A percentile compares a stretch with the other conserved stretches of the same genome.
phyloP scores from a whole-genome alignment of 2,329 filamentous ascomycete species.

The Colletotrichum somersetense region DNA sequence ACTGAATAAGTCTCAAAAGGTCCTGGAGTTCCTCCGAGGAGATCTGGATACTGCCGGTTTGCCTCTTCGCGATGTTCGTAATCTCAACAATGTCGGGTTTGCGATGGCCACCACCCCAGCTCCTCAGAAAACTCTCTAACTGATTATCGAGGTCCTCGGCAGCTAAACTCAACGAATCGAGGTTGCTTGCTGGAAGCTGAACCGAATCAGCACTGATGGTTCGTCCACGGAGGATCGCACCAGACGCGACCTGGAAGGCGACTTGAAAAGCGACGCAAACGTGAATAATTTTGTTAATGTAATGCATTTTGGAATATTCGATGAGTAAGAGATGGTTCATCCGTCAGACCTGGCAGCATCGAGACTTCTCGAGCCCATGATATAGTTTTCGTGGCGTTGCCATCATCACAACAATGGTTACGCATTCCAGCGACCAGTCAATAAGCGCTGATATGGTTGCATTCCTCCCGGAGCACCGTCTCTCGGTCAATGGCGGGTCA shows the following conservation, averaged over 20 bases:
- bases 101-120: conserved; percentile 17
- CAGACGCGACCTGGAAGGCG: conserved; percentile 38
- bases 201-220: conserved; percentile 16
- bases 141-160: conserved; percentile 28
- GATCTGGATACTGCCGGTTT: conserved; percentile 19
- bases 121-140: conserved; percentile 24
- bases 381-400: conserved; percentile 35
- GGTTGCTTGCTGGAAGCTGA: conserved; percentile 19
- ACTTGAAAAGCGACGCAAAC: conserved; percentile 30
- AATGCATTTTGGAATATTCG: conserved; percentile 36
- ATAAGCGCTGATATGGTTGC: conserved; percentile 24
- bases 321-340: conserved; percentile 19
- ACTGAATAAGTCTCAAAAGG: conserved; percentile 37
- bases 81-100: conserved; percentile 13
- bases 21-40: conserved; percentile 24
- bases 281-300: conserved; percentile 34
- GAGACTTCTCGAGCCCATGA: conserved; percentile 41
- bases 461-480: conserved; percentile 32
- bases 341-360: conserved; percentile 6
- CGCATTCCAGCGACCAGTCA: conserved; percentile 38
- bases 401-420: conserved; percentile 28
- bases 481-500: conserved; percentile 30
- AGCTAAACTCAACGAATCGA: conserved; percentile 11
- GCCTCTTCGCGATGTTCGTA: conserved; percentile 25
- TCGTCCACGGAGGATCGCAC: conserved; percentile 40